Percentiles rank a stretch among this genome's conserved stretches.
Evolutionary conservation across 176 grass and related monocot species (phyloP).

Genomic region (Rhipidocladum racemiflorum): DNA sequence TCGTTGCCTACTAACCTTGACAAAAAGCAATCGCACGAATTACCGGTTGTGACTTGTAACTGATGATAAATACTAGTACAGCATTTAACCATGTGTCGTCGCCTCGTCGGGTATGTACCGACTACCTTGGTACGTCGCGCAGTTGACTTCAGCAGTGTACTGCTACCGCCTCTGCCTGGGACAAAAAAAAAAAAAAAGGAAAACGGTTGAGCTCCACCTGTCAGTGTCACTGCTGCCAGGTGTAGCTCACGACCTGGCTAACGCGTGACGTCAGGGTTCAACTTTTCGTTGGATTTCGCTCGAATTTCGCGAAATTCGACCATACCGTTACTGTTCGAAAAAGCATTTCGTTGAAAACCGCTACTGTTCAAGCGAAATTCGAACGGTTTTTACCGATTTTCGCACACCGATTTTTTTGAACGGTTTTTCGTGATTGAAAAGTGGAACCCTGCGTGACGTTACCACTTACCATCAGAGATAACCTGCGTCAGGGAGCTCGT

Average conservation of each 20-base stretch:
- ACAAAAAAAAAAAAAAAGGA: too few relatives aligned
- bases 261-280: not conserved
- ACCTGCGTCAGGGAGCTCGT: too few relatives aligned
- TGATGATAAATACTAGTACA: too few relatives aligned
- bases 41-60: not conserved
- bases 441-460: not conserved
- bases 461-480: too few relatives aligned
- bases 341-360: too few relatives aligned
- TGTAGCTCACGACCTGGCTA: not conserved
- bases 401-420: too few relatives aligned
- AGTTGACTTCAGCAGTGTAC: not conserved
- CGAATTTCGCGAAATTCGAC: too few relatives aligned
- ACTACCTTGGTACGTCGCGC: not conserved
- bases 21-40: not conserved
- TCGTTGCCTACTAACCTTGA: not conserved
- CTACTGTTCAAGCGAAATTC: too few relatives aligned
- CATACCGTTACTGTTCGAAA: too few relatives aligned
- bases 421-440: too few relatives aligned
- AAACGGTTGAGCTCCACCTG: not conserved
- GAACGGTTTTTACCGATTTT: too few relatives aligned
- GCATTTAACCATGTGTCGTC: not conserved
- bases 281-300: too few relatives aligned
- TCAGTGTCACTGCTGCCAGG: not conserved
- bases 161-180: not conserved
- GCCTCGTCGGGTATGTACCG: not conserved